Base-by-base conservation (phyloP, 2,329 filamentous ascomycete genomes). In the Beauveria asiatica region DNA sequence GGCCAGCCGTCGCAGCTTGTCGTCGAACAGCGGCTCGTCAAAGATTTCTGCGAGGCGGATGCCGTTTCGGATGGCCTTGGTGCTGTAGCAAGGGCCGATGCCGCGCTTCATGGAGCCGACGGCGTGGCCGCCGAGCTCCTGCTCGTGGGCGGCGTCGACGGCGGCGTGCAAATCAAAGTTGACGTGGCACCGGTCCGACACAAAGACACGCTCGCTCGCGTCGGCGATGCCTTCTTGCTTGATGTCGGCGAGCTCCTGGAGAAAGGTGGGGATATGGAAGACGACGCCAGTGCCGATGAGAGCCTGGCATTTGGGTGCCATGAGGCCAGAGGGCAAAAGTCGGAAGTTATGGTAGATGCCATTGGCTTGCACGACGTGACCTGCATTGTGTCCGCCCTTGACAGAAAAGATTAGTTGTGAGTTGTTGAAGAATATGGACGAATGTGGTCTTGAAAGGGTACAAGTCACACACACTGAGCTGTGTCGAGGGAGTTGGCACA, bases 41-140 rank as follows among this genome's bases (percentile, higher is more conserved):
- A 89, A 89, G 63, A 90, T 77, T 61, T 90, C 86, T 61, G 80
- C 77, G 51, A 90, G 73, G 53, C 82, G 78, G 59, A 90, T 78
- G 53, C 86, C 87, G 64, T 78, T 86, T 64, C 87, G 76, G 13
- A 82, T 60, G 9, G 66, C 62, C 51, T 62, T 64, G 59, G 63
- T 65, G 57, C 63, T 62, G 41, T 68, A 68, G 19, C 53, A 44
- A 3, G 59, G 59, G 17, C 59, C 59, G 42, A 61, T 61, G 9
- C 68, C 68, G 49, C 68, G 67, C 54, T 66, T 66, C 46, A 68
- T 70, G 59, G 68, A 70, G 39, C 69, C 69, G 48, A 70, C 67
- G 39, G 61, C 58, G 5, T 50, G 41, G n/a, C 50, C 46, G 6
- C 75, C 76, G 5, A 80, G 70, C 64, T 78, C 75, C 33, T 70